These are phyloP conservation scores for Agaricus subrufescens DNA, from an alignment of 768 basidiomycete genomes.

Conservation along the genomic window DNA sequence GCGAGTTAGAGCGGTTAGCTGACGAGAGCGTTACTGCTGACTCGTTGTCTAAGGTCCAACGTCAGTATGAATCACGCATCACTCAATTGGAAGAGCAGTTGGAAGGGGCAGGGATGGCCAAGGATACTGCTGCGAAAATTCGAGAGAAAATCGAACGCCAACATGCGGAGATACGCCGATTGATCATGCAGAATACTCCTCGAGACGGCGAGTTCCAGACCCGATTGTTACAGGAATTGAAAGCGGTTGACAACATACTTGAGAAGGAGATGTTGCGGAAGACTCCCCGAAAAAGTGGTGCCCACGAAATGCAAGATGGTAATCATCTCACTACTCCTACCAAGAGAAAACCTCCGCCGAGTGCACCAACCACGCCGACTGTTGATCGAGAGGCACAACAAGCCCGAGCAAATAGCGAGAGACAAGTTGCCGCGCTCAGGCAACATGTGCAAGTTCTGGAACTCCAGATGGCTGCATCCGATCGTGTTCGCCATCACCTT, in stretches of 20 bases:
- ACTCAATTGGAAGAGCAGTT: constrained; percentile 58
- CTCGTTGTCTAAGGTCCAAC: constrained; percentile 55
- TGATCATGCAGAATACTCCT: constrained; percentile 53
- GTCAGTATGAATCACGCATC: constrained; percentile 61
- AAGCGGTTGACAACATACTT: constrained; percentile 54
- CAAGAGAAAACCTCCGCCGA: constrained; percentile 26
- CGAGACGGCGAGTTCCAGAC: constrained; percentile 59
- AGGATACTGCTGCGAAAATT: constrained; percentile 47
- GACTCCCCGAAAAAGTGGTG: constrained; percentile 26
- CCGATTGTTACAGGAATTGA: constrained; percentile 58
- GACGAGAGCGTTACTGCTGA: constrained; percentile 50
- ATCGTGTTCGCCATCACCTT: constrained; percentile 60
- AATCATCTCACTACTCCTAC: constrained; percentile 42
- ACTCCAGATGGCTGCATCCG: constrained; percentile 63
- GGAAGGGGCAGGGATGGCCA: constrained; percentile 49
- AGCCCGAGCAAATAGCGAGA: constrained; percentile 35
- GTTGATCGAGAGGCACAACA: constrained; percentile 14
- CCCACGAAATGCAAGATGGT: constrained; percentile 30
- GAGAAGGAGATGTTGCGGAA: constrained; percentile 45
- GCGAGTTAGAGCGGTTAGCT: constrained; percentile 61
- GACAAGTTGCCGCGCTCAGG: constrained; percentile 46
- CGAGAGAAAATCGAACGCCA: constrained; percentile 61
- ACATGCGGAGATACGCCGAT: constrained; percentile 67
- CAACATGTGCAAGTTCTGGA: constrained; percentile 67
- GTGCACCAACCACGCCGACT: constrained; percentile 9